phyloP scores from a whole-genome alignment of 106 monocot genomes.

The Phalaenopsis aphrodite region DNA sequence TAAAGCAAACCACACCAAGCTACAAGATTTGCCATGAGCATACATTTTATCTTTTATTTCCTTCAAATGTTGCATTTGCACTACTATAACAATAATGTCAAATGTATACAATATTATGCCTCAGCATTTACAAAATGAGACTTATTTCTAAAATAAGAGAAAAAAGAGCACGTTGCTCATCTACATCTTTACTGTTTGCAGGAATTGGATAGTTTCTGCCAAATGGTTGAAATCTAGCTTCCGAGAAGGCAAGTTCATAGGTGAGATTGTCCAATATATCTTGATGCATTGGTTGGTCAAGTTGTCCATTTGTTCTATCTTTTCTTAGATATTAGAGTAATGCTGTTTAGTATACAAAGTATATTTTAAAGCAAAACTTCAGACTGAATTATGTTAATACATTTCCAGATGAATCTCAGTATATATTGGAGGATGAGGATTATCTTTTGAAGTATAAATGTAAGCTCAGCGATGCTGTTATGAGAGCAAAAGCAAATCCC shows the following conservation, averaged over 20 bases:
- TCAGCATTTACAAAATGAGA: too few species aligned
- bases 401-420: conserved; percentile 38
- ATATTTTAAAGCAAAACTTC: not conserved
- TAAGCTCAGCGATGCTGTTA: conserved; percentile 46
- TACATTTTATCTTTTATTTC: too few species aligned
- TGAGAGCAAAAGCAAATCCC: conserved; percentile 50
- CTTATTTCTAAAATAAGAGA: too few species aligned
- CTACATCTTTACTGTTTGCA: conserved; percentile 15
- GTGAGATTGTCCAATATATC: conserved; percentile 24
- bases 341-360: not conserved
- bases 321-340: not conserved
- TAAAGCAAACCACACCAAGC: too few species aligned
- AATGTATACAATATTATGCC: too few species aligned
- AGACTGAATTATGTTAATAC: not conserved
- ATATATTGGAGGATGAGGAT: conserved; percentile 59
- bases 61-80: too few species aligned
- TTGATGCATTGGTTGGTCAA: not conserved
- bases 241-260: conserved; percentile 48
- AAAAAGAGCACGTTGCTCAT: too few species aligned
- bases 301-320: not conserved
- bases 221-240: conserved; percentile 72
- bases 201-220: conserved; percentile 72
- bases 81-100: too few species aligned
- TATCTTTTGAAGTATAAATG: conserved; percentile 55
- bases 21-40: too few species aligned